Evolutionary conservation across 2,329 filamentous ascomycete species (phyloP).

Genomic region (Neocucurbitaria cava): DNA sequence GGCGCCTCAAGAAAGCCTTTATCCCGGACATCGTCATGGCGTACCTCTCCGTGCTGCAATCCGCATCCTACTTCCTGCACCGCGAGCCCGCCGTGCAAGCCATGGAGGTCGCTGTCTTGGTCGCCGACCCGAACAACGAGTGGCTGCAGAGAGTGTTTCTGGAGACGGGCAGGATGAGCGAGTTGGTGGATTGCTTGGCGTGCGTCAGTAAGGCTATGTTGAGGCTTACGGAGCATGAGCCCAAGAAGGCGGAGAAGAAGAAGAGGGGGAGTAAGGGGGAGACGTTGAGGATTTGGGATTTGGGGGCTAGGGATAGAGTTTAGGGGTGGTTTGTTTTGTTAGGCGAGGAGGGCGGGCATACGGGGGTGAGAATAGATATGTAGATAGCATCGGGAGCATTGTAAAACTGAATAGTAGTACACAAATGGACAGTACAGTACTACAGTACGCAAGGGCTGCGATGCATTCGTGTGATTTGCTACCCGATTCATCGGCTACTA

Average conservation of each 20-base stretch:
- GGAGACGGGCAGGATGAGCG: conserved; percentile 52
- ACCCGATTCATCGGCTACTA: not conserved
- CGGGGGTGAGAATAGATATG: not conserved
- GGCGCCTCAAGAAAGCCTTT: conserved; percentile 74
- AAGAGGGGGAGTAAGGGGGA: conserved; percentile 53
- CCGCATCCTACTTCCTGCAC: conserved; percentile 75
- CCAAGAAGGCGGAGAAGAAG: conserved; percentile 49
- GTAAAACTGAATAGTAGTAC: not conserved
- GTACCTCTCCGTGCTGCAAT: conserved; percentile 82
- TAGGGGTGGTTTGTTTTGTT: no score
- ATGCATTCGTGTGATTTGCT: not conserved
- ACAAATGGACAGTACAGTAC: no score
- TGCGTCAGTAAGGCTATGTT: conserved; percentile 76
- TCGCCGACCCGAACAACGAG: conserved; percentile 60
- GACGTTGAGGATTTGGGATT: conserved; percentile 54
- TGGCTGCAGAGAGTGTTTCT: conserved; percentile 49
- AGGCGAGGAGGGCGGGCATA: not conserved
- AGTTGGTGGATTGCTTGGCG: conserved; percentile 68
- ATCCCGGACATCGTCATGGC: conserved; percentile 85
- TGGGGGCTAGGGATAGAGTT: conserved; percentile 30
- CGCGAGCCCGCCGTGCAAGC: conserved; percentile 80
- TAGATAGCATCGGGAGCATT: not conserved
- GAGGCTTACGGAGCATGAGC: conserved; percentile 51
- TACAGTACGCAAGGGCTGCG: not conserved
- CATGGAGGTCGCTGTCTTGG: conserved; percentile 81